phyloP scores from a whole-genome alignment of 2,329 filamentous ascomycete genomes.

The Lecanicillium sp. region DNA sequence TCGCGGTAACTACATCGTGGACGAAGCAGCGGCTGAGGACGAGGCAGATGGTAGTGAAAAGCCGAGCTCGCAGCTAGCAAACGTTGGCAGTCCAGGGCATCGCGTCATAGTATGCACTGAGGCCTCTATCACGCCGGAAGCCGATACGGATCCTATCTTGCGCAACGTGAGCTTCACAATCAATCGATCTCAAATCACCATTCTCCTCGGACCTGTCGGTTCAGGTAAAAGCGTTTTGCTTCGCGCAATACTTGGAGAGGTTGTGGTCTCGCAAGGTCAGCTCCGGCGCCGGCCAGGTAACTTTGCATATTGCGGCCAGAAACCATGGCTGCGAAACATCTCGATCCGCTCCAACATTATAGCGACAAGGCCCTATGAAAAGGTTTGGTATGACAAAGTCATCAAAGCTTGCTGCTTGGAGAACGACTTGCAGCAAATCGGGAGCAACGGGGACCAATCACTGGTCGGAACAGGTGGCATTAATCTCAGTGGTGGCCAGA shows the following conservation, averaged over 20 bases:
- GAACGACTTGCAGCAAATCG: neutral
- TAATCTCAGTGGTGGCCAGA: slow-evolving; percentile 2
- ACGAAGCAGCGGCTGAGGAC: too few relatives aligned
- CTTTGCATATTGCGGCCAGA: slow-evolving; percentile 2
- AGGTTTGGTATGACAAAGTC: neutral
- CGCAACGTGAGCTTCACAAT: neutral
- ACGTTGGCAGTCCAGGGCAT: too few relatives aligned
- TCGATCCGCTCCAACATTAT: neutral
- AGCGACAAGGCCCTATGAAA: neutral
- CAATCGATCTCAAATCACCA: neutral
- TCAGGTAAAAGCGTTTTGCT: slow-evolving; percentile 2
- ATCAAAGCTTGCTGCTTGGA: neutral
- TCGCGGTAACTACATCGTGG: too few relatives aligned
- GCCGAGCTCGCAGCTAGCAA: too few relatives aligned
- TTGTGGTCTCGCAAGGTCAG: neutral
- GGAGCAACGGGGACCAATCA: neutral
- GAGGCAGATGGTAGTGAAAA: neutral
- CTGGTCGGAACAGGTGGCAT: neutral
- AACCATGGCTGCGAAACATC: neutral
- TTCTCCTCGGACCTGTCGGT: neutral
- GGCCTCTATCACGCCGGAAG: slow-evolving; percentile 1
- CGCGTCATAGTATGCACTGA: neutral
- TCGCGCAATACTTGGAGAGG: slow-evolving; percentile 1
- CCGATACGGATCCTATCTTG: neutral
- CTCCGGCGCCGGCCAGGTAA: neutral